Conservation (phyloP, 2,329 filamentous ascomycete genomes). For the Taxawa tesnikishii region DNA sequence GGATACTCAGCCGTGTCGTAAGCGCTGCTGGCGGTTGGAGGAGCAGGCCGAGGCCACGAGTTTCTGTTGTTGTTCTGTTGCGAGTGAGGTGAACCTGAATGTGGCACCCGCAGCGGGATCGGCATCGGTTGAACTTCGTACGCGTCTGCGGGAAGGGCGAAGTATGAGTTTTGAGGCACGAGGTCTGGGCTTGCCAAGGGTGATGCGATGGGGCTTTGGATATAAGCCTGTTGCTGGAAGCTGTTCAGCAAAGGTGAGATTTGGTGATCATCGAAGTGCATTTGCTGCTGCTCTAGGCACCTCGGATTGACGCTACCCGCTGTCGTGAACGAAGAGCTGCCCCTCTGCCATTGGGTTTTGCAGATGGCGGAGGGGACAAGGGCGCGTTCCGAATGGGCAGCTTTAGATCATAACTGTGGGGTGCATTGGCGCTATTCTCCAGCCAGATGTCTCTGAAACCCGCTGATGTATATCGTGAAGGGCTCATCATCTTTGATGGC, state of each 20-base stretch:
- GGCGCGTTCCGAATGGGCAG: conserved; percentile 4
- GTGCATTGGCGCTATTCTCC: not conserved
- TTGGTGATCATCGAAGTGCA: conserved; percentile 1
- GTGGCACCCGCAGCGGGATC: too few species aligned
- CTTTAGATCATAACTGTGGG: not conserved
- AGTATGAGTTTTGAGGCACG: conserved; percentile 1
- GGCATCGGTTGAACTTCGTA: too few species aligned
- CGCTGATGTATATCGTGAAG: conserved; percentile 4
- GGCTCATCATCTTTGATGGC: conserved; percentile 8
- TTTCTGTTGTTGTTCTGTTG: not conserved
- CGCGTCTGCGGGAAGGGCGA: too few species aligned
- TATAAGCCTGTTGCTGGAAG: not conserved
- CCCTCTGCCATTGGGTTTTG: conserved; percentile 1
- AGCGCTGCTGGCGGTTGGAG: too few species aligned
- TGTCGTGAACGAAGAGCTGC: conserved; percentile 1
- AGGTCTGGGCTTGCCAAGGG: conserved; percentile 6
- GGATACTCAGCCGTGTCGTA: too few species aligned
- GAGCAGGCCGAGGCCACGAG: too few species aligned
- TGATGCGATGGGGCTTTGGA: not conserved
- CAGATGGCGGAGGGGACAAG: conserved; percentile 5
- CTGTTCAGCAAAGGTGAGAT: not conserved
- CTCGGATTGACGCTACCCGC: not conserved
- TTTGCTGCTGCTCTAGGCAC: conserved; percentile 1
- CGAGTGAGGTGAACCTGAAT: not conserved
- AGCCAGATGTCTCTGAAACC: conserved; percentile 4